Evolutionary conservation across 768 basidiomycete species (phyloP).

Genomic region (Lactifluus hygrophoroides): DNA sequence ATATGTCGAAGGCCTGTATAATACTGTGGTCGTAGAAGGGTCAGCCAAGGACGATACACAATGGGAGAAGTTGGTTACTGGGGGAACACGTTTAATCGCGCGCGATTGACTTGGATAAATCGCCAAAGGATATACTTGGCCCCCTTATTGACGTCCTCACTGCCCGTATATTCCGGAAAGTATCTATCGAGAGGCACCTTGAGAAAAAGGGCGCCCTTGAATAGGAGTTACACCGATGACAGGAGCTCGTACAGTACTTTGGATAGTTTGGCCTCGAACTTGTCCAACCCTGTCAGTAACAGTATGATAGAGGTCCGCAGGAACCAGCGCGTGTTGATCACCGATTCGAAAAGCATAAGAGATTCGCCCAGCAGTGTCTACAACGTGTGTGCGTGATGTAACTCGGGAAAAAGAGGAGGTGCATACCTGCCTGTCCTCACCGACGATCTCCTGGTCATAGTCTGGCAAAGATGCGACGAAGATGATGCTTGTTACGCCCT

Average conservation of each 20-base stretch:
- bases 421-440: not conserved
- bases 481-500: constrained; percentile 60
- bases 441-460: constrained; percentile 47
- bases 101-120: constrained; percentile 38
- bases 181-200: constrained; percentile 25
- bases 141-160: constrained; percentile 37
- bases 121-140: constrained; percentile 41
- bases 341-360: constrained; percentile 40
- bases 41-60: too few species aligned
- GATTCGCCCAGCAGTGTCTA: constrained; percentile 41
- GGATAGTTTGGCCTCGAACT: constrained; percentile 42
- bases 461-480: constrained; percentile 66
- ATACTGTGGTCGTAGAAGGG: too few species aligned
- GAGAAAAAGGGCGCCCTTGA: not conserved
- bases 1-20: too few species aligned
- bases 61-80: too few species aligned
- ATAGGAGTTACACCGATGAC: not conserved
- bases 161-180: constrained; percentile 38
- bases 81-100: not conserved
- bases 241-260: constrained; percentile 22
- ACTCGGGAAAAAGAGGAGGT: constrained; percentile 22
- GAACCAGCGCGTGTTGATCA: constrained; percentile 48
- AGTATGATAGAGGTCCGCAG: constrained; percentile 33
- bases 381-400: not conserved
- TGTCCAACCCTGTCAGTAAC: constrained; percentile 35